These are phyloP conservation scores for Umbellularia californica DNA, from an alignment of 164 flowering plant species.

Conservation along the genomic window DNA sequence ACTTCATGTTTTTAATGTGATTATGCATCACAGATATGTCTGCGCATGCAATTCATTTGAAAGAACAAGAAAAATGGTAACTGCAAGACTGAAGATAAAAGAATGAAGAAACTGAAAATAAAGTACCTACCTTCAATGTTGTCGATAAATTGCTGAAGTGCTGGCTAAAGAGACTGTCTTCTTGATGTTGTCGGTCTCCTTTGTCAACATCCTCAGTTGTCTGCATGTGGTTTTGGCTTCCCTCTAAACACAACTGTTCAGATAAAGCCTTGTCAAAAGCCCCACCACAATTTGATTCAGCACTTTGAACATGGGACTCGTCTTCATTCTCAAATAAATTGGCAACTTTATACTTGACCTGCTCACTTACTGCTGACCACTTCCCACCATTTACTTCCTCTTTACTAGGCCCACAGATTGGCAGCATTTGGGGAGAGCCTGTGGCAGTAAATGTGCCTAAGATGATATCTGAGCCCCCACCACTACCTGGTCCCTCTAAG, in stretches of 20 bases:
- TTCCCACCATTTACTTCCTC: constrained; percentile 9
- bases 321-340: constrained; percentile 2
- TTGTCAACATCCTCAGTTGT: constrained; percentile 12
- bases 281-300: constrained; percentile 7
- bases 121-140: constrained; percentile 31
- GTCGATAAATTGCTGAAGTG: constrained; percentile 41
- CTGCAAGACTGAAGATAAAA: background rate
- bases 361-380: constrained; percentile 5
- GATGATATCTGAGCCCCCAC: constrained; percentile 8
- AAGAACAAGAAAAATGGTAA: background rate
- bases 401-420: constrained; percentile 8
- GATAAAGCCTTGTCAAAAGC: background rate
- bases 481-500: constrained; percentile 7
- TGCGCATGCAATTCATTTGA: background rate
- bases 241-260: constrained; percentile 8
- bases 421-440: background rate
- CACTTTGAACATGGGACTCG: constrained; percentile 2
- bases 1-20: background rate
- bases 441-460: constrained; percentile 4
- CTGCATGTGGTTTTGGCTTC: constrained; percentile 13
- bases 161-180: background rate
- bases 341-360: background rate
- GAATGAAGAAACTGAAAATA: background rate
- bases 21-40: background rate
- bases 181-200: constrained; percentile 13